Percentiles rank a stretch among this genome's conserved stretches.
Conservation (phyloP, 169 alveolate species). For the Plasmodium knowlesi region DNA sequence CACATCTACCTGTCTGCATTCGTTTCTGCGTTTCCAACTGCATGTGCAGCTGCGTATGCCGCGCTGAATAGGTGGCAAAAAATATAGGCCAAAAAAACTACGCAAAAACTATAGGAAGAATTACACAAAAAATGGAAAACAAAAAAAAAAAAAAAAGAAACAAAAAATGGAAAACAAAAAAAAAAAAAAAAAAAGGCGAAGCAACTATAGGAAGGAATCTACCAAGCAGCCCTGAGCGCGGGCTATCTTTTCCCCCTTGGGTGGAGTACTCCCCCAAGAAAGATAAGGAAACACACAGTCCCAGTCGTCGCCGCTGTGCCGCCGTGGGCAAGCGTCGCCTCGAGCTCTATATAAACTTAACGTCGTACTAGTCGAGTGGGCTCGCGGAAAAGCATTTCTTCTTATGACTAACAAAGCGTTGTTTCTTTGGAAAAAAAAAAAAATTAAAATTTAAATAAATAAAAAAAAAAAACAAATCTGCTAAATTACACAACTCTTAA, state of each 20-base stretch:
- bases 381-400: not conserved
- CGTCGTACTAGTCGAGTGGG: not conserved
- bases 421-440: not conserved
- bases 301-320: not conserved
- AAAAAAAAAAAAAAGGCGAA: not conserved
- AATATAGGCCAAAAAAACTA: not conserved
- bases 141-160: not conserved
- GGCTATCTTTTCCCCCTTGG: not conserved
- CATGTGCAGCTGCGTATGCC: not conserved
- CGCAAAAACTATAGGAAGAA: not conserved
- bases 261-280: not conserved
- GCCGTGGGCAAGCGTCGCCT: not conserved
- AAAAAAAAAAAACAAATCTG: slow-evolving; percentile 1
- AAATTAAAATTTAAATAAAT: too few species aligned
- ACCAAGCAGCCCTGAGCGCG: too few species aligned
- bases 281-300: not conserved
- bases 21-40: not conserved
- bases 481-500: not conserved
- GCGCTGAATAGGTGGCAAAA: not conserved
- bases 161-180: not conserved
- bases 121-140: not conserved
- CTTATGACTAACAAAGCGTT: not conserved
- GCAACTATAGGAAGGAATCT: not conserved
- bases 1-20: not conserved
- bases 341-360: not conserved